Conservation (phyloP, 1,284 basidiomycete species). For the Psilocybe mexicana region DNA sequence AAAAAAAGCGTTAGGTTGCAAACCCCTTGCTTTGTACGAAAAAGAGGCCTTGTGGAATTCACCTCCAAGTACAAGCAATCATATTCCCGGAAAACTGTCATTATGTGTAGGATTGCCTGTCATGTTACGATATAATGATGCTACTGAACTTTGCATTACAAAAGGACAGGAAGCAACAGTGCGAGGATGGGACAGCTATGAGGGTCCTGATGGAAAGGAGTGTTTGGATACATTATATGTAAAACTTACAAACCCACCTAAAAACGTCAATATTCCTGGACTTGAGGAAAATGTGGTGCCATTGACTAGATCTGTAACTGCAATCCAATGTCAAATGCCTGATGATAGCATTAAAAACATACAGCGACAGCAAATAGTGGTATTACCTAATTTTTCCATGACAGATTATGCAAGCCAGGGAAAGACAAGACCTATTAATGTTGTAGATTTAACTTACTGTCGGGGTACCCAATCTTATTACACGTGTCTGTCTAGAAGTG, state of each 20-base stretch:
- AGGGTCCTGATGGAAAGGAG: constrained; percentile 14
- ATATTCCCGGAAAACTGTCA: constrained; percentile 15
- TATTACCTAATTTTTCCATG: neutral
- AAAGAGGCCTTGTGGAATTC: constrained; percentile 11
- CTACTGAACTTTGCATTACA: constrained; percentile 11
- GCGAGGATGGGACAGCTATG: constrained; percentile 15
- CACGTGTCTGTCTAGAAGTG: neutral
- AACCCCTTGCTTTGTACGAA: neutral
- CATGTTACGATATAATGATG: constrained; percentile 11
- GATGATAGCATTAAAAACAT: neutral
- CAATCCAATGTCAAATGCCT: neutral
- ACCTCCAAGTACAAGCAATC: constrained; percentile 10
- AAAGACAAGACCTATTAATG: neutral
- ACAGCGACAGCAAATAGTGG: neutral
- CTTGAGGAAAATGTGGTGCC: neutral
- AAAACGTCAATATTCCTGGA: neutral
- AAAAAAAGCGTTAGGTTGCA: neutral
- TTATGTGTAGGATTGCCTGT: constrained; percentile 23
- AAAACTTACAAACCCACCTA: constrained; percentile 22
- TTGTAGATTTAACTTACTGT: neutral
- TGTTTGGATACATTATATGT: constrained; percentile 34
- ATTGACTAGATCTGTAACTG: neutral
- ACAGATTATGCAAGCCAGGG: neutral
- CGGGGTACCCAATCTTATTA: neutral
- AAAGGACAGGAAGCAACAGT: constrained; percentile 26